Evolutionary conservation across 371 early-diverging fungal species (phyloP).

Genomic region (Batkoa obscura): DNA sequence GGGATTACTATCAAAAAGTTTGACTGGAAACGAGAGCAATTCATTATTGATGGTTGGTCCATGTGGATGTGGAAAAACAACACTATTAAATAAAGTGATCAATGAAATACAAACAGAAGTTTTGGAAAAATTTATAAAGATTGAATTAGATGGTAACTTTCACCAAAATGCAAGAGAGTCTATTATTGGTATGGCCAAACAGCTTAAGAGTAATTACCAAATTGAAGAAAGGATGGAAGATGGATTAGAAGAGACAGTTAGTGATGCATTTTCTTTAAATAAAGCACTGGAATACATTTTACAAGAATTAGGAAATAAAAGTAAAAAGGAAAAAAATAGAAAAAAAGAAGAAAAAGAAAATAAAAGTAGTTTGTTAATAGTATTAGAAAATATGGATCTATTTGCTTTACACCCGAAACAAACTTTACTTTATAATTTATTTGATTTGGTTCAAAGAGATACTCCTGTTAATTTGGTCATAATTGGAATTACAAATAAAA

Average conservation of each 20-base stretch:
- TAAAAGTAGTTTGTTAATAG: slow-evolving; percentile 32
- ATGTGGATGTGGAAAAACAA: slow-evolving; percentile 50
- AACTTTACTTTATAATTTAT: slow-evolving; percentile 73
- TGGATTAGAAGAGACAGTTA: background rate
- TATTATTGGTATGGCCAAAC: slow-evolving; percentile 59
- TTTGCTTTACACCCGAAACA: slow-evolving; percentile 81
- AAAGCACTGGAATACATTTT: slow-evolving; percentile 9
- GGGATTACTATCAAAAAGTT: background rate
- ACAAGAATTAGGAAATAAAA: slow-evolving; percentile 33
- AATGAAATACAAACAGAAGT: background rate
- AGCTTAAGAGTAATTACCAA: slow-evolving; percentile 26
- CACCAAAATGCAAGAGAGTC: slow-evolving; percentile 69
- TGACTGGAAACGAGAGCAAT: slow-evolving; percentile 24
- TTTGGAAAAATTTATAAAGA: slow-evolving; percentile 27
- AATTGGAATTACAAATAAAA: slow-evolving; percentile 60
- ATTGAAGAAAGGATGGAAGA: slow-evolving; percentile 7
- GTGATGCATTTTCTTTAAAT: background rate
- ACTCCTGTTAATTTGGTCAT: slow-evolving; percentile 61
- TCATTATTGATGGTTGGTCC: slow-evolving; percentile 56
- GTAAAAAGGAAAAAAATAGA: slow-evolving; percentile 31
- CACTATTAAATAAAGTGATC: slow-evolving; percentile 9
- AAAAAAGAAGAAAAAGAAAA: too few species aligned
- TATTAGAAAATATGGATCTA: slow-evolving; percentile 77
- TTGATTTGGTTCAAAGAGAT: slow-evolving; percentile 72
- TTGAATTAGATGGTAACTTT: slow-evolving; percentile 59